phyloP scores from a whole-genome alignment of 1,284 basidiomycete genomes.

The Ceratobasidium sp. region DNA sequence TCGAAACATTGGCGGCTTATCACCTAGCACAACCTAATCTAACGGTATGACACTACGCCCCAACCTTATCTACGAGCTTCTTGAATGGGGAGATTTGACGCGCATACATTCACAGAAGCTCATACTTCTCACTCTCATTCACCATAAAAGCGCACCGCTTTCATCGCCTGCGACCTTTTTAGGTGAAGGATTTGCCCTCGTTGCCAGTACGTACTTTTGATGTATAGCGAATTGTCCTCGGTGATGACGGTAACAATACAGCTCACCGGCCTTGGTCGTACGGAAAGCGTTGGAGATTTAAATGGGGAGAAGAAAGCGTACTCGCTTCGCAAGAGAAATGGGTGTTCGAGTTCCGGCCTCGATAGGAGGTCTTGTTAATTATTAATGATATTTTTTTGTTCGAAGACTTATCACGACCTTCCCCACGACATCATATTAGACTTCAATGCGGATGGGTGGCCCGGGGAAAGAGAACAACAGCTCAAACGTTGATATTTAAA shows the following conservation, averaged over 20 bases:
- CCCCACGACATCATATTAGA: slow-evolving; percentile 28
- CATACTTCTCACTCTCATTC: slow-evolving; percentile 32
- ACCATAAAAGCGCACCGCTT: slow-evolving; percentile 34
- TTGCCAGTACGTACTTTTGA: slow-evolving; percentile 21
- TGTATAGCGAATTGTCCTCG: background rate
- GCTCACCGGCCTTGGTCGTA: slow-evolving; percentile 35
- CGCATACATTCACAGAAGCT: slow-evolving; percentile 47
- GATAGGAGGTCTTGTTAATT: slow-evolving; percentile 1
- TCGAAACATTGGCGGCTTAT: slow-evolving; percentile 29
- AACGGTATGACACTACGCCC: slow-evolving; percentile 6
- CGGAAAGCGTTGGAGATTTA: slow-evolving; percentile 36
- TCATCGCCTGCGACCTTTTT: slow-evolving; percentile 14
- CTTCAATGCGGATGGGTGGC: slow-evolving; percentile 16
- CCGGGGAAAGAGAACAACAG: background rate
- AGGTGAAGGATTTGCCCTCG: slow-evolving; percentile 35
- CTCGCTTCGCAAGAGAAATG: slow-evolving; percentile 34
- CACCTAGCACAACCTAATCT: slow-evolving; percentile 32
- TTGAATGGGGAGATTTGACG: no score
- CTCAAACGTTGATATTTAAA: no score
- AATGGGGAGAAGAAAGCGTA: slow-evolving; percentile 41
- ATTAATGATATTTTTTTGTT: slow-evolving; percentile 21
- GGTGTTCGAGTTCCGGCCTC: slow-evolving; percentile 38
- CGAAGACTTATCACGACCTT: slow-evolving; percentile 31
- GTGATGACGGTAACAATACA: background rate
- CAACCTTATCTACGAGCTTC: background rate